Evolutionary conservation across 352 stramenopile genomes (phyloP), one percentile per base, ranked within the genome.

Genomic region (Globisporangium cederbergense): DNA sequence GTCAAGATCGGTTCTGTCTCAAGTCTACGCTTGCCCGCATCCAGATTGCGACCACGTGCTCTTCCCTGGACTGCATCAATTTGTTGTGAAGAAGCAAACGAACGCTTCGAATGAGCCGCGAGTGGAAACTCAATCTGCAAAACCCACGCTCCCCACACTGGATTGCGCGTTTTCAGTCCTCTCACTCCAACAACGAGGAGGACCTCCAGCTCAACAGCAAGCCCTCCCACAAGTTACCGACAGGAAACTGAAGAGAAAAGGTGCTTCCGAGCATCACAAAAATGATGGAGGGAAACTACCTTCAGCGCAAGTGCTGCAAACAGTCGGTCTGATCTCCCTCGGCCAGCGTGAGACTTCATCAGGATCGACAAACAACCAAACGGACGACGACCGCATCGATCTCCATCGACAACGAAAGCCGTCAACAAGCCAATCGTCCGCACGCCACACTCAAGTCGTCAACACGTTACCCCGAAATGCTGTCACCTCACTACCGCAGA

Each of bases 1-100:
- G 32, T 70, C 81, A 3, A 72, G 83, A n/a, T 89, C 81, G 7
- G 73, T 94, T 63, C 58, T 94, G 25, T 78, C 79, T 8, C 77
- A 91, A 57, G 47, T 75, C 20, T 91, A 89, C 40, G 49, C 18
- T 7, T 93, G 83, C 49, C 83, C 83, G 5, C 75, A 78, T 59
- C 65, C 72, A 16, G 68, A 62, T 2, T 91, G 83, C 62, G 71
- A 74, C 0, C 61, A 78, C 25, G 62, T 86, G 8, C 65, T 94
- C 13, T 81, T 94, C 52, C 86, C 86, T 40, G 83, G 83, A 13
- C 71, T 94, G 20, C 65, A 84, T 28, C 54, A 78, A 20, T 25
- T 83, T 25, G 46, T 69, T 30, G 36, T 42, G 25, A 61, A 67
- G 28, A 46, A 66, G 34, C 57, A 66, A 45, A 6, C 47, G n/a